phyloP scores from a whole-genome alignment of 768 basidiomycete genomes.

The Lentinula raphanica region DNA sequence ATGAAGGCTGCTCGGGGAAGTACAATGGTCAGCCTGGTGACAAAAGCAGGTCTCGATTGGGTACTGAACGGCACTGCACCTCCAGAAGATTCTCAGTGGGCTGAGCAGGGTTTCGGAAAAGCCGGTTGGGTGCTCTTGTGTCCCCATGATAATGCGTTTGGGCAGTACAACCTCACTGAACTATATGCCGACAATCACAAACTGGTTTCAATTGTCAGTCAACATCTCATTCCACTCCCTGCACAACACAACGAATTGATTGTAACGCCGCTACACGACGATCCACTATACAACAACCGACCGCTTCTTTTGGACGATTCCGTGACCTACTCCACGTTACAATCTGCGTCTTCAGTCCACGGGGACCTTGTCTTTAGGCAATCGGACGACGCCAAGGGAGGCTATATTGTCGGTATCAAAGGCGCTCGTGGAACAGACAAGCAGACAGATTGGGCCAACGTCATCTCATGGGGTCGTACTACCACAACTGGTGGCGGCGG shows the following conservation, averaged over 20 bases:
- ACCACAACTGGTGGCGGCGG: constrained; percentile 76
- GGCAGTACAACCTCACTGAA: constrained; percentile 73
- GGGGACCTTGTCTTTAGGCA: constrained; percentile 80
- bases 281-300: constrained; percentile 54
- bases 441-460: constrained; percentile 56
- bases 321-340: constrained; percentile 71
- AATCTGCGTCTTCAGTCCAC: constrained; percentile 60
- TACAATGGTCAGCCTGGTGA: constrained; percentile 82
- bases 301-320: constrained; percentile 71
- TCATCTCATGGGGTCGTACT: constrained; percentile 71
- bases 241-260: constrained; percentile 10
- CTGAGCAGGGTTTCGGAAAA: constrained; percentile 39
- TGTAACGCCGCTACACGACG: neutral
- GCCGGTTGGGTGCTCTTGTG: constrained; percentile 85
- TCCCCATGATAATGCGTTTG: constrained; percentile 90
- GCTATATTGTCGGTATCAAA: constrained; percentile 68
- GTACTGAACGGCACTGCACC: constrained; percentile 80
- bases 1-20: constrained; percentile 82
- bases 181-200: constrained; percentile 52
- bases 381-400: constrained; percentile 35
- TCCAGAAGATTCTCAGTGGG: constrained; percentile 66
- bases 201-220: constrained; percentile 59
- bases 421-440: constrained; percentile 64
- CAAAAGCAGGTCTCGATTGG: constrained; percentile 87
- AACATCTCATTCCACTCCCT: constrained; percentile 65